Percentiles rank a stretch among this genome's conserved stretches.
Evolutionary conservation across 371 early-diverging fungal species (phyloP).

Genomic region (Zancudomyces culisetae): DNA sequence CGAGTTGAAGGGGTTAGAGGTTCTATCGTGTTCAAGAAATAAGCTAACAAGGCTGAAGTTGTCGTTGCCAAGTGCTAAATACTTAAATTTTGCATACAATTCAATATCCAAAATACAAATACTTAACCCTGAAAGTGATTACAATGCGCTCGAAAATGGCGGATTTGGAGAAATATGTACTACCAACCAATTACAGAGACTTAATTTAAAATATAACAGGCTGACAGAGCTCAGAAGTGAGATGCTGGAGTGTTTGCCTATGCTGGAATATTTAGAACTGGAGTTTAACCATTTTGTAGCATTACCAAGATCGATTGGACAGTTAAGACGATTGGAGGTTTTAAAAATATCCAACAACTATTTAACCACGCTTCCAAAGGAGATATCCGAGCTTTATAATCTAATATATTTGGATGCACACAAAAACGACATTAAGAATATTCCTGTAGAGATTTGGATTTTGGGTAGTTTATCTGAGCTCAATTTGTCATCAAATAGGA

Average conservation of each 20-base stretch:
- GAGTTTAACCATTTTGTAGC: constrained; percentile 54
- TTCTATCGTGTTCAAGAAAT: constrained; percentile 50
- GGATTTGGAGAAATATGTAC: too few relatives aligned
- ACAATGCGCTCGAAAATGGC: constrained; percentile 10
- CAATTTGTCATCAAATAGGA: constrained; percentile 58
- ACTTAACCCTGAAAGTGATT: too few relatives aligned
- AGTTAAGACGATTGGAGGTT: constrained; percentile 27
- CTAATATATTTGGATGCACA: constrained; percentile 38
- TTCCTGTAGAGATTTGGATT: constrained; percentile 76
- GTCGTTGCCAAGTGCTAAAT: constrained; percentile 11
- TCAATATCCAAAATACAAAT: constrained; percentile 21
- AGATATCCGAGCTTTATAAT: constrained; percentile 33
- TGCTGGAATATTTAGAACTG: constrained; percentile 36
- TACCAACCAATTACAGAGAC: constrained; percentile 16
- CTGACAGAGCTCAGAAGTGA: constrained; percentile 42
- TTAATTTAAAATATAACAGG: constrained; percentile 51
- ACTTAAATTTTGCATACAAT: constrained; percentile 17
- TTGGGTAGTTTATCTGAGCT: constrained; percentile 41
- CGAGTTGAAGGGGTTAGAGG: constrained; percentile 38
- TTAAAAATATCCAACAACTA: constrained; percentile 51
- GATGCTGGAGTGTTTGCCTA: constrained; percentile 32
- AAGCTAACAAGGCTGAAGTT: constrained; percentile 21
- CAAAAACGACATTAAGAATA: constrained; percentile 42
- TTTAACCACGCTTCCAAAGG: constrained; percentile 36
- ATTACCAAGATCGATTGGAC: constrained; percentile 40